A percentile compares a stretch with the other conserved stretches of the same genome.
Evolutionary conservation across 306 rosid species (phyloP).

Genomic region (Dryas drummondii): DNA sequence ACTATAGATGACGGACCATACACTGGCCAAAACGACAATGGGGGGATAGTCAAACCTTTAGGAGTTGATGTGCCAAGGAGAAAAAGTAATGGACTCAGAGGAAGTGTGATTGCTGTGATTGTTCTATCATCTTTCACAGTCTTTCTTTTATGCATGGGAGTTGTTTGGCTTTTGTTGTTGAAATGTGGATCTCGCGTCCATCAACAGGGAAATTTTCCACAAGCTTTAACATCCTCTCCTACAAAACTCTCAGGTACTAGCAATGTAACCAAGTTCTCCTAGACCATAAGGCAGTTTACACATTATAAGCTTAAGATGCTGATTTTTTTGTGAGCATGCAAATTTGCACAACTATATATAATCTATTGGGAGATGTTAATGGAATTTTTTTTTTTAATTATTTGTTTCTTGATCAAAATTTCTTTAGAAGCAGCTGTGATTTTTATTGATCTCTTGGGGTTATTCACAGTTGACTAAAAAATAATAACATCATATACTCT

Average conservation of each 20-base stretch:
- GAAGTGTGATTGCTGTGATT: constrained; percentile 51
- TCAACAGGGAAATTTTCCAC: constrained; percentile 40
- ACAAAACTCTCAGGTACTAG: constrained; percentile 59
- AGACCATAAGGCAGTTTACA: neutral
- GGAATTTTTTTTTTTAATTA: neutral
- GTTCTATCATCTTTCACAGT: constrained; percentile 69
- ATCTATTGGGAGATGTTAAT: neutral
- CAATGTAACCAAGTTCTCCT: neutral
- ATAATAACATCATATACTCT: neutral
- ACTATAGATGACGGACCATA: constrained; percentile 58
- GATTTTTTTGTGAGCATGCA: neutral
- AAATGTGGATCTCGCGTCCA: constrained; percentile 38
- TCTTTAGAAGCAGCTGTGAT: neutral
- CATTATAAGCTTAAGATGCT: neutral
- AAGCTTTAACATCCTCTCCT: constrained; percentile 41
- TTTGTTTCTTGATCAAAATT: no score
- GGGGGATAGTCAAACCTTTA: constrained; percentile 68
- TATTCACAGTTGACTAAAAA: neutral
- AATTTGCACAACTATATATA: neutral
- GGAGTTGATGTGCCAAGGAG: constrained; percentile 75
- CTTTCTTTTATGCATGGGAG: constrained; percentile 54
- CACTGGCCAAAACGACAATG: constrained; percentile 47
- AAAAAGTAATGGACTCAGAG: constrained; percentile 44
- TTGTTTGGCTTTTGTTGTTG: constrained; percentile 65
- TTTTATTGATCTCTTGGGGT: neutral